These are phyloP conservation scores for Alternaria alternata DNA, from an alignment of 2,329 filamentous ascomycete species.

Conservation along the genomic window DNA sequence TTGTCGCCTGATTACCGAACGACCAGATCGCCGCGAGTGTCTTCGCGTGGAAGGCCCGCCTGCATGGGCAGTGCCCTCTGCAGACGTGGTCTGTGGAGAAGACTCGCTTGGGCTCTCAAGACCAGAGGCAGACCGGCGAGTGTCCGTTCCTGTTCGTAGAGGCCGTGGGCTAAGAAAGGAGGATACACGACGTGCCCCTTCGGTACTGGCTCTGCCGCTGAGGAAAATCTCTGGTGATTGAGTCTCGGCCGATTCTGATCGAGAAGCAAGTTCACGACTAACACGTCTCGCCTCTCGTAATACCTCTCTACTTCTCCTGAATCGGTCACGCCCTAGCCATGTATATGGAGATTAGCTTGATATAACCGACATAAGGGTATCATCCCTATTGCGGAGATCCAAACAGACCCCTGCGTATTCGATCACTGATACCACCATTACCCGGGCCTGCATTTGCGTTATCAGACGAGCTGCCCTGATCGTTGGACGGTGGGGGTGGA, in stretches of 20 bases:
- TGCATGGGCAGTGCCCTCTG: conserved; percentile 3
- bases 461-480: conserved; percentile 14
- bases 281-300: conserved; percentile 5
- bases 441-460: conserved; percentile 20
- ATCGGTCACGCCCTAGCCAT: conserved; percentile 6
- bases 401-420: conserved; percentile 48
- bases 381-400: conserved; percentile 29
- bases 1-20: conserved; percentile 9
- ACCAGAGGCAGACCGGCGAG: conserved; percentile 6
- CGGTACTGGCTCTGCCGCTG: conserved; percentile 6
- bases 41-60: conserved; percentile 2
- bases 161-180: conserved; percentile 3
- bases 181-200: conserved; percentile 4
- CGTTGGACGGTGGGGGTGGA: conserved; percentile 12
- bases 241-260: conserved; percentile 3
- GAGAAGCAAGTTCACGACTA: not conserved
- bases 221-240: not conserved
- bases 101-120: conserved; percentile 11
- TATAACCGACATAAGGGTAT: conserved; percentile 13
- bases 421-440: conserved; percentile 35
- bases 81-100: conserved; percentile 9
- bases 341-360: conserved; percentile 7
- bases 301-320: conserved; percentile 7
- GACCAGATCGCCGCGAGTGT: conserved; percentile 9
- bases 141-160: not conserved